These are phyloP conservation scores for Trichosporon sp. DNA, from an alignment of 1,284 basidiomycete species.

Conservation along the genomic window DNA sequence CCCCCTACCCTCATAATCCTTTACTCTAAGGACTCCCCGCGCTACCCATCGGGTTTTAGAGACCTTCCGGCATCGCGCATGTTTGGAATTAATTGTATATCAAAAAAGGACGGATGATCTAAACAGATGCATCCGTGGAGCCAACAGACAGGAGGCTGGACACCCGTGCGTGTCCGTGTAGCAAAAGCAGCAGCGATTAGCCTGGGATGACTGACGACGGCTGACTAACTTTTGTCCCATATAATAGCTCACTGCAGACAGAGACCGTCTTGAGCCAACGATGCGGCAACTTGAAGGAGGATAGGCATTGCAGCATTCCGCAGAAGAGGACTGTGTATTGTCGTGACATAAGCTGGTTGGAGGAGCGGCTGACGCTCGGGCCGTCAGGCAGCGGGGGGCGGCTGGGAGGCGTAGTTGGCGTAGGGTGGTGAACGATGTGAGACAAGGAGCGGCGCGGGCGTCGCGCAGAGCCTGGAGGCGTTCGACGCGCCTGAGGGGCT, in stretches of 20 bases:
- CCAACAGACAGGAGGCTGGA: neutral
- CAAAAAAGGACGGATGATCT: conserved; percentile 18
- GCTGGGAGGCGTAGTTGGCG: neutral
- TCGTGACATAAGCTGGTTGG: conserved; percentile 6
- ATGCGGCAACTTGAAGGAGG: neutral
- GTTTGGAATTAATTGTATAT: conserved; percentile 21
- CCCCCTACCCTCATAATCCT: conserved; percentile 7
- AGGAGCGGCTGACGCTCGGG: neutral
- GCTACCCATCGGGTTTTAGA: conserved; percentile 19
- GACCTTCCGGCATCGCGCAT: conserved; percentile 20
- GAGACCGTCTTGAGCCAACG: neutral
- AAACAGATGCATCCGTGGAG: conserved; percentile 18
- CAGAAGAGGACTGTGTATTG: neutral
- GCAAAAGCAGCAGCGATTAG: neutral
- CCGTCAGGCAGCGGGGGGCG: neutral
- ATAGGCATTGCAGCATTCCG: neutral
- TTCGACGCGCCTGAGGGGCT: neutral
- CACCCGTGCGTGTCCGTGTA: neutral
- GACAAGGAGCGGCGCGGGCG: conserved; percentile 6
- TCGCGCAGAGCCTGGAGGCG: neutral
- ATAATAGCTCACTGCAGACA: neutral
- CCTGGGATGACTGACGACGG: neutral
- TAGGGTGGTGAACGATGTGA: neutral
- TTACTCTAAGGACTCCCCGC: conserved; percentile 6
- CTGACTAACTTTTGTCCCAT: neutral